These are phyloP conservation scores for Cercospora brassicicola DNA, from an alignment of 2,329 filamentous ascomycete genomes.

Conservation along the genomic window DNA sequence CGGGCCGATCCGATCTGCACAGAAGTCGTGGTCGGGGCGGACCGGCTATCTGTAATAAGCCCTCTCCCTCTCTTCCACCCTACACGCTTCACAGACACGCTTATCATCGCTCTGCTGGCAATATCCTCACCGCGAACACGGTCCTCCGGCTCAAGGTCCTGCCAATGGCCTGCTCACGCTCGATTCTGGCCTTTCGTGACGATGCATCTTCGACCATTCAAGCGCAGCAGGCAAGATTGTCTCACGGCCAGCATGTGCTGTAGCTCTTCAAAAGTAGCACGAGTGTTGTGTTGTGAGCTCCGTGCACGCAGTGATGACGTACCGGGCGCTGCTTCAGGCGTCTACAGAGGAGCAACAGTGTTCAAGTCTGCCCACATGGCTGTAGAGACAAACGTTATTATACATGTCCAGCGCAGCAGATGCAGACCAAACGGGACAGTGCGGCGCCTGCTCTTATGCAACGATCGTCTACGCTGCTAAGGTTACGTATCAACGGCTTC, in stretches of 20 bases:
- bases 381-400: not conserved
- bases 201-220: not conserved
- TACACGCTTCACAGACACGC: not conserved
- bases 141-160: not conserved
- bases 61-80: not conserved
- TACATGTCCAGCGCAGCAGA: not conserved
- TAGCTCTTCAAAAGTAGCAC: not conserved
- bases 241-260: not conserved
- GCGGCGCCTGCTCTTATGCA: not conserved
- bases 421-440: not conserved
- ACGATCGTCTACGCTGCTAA: not conserved
- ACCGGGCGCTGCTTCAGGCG: not conserved
- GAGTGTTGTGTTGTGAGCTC: not conserved
- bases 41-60: not conserved
- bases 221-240: not conserved
- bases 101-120: not conserved
- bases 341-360: not conserved
- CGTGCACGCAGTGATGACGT: not conserved
- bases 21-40: not conserved
- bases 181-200: not conserved
- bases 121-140: not conserved
- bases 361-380: not conserved
- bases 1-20: not conserved
- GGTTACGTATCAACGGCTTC: not conserved
- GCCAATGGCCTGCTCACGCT: not conserved